These are phyloP conservation scores for Colletotrichum higginsianum DNA, from an alignment of 2,329 filamentous ascomycete species.

Conservation along the genomic window DNA sequence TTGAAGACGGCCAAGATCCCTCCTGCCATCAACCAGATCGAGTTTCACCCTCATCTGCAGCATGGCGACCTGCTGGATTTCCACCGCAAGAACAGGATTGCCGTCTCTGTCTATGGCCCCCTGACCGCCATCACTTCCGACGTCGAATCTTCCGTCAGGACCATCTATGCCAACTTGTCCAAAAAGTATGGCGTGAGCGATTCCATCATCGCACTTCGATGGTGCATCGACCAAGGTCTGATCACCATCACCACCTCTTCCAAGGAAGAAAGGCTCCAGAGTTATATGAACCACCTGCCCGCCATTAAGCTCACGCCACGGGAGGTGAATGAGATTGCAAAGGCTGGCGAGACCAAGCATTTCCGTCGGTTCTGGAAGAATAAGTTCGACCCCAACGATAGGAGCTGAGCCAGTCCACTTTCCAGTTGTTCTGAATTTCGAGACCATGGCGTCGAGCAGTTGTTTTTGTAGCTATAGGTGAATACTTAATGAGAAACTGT, in stretches of 20 bases:
- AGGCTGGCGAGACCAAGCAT: constrained; percentile 72
- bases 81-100: constrained; percentile 70
- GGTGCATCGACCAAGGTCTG: constrained; percentile 72
- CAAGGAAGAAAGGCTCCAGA: constrained; percentile 70
- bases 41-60: constrained; percentile 83
- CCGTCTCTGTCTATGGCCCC: constrained; percentile 69
- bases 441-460: neutral
- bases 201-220: constrained; percentile 71
- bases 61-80: constrained; percentile 72
- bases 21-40: constrained; percentile 85
- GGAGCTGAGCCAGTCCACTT: constrained; percentile 50
- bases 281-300: constrained; percentile 66
- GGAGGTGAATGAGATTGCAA: constrained; percentile 71
- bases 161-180: constrained; percentile 64
- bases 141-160: constrained; percentile 67
- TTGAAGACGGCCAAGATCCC: constrained; percentile 71
- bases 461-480: constrained; percentile 2
- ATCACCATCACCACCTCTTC: constrained; percentile 73
- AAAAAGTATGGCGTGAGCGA: constrained; percentile 71
- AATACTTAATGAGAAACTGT: constrained; percentile 7
- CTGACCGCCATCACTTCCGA: constrained; percentile 67
- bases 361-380: constrained; percentile 72
- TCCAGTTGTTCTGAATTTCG: neutral
- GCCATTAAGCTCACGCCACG: constrained; percentile 71
- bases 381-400: constrained; percentile 68